Percentiles rank a stretch among this genome's conserved stretches.
phyloP scores from a whole-genome alignment of 2,329 filamentous ascomycete genomes.

The Chrysosporium keratinophilum region DNA sequence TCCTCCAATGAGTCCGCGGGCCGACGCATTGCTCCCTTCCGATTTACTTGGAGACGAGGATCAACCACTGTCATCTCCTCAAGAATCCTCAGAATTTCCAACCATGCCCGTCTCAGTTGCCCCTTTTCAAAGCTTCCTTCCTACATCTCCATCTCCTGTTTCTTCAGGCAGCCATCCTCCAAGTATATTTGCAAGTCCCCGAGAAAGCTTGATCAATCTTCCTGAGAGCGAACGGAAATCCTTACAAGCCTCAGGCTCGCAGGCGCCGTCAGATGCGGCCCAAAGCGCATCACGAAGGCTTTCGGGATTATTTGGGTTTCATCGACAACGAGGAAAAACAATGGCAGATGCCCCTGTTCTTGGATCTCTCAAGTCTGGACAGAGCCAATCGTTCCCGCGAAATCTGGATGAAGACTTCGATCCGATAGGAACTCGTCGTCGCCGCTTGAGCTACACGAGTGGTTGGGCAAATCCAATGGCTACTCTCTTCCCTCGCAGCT shows the following conservation, averaged over 20 bases:
- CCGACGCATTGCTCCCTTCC: slow-evolving; percentile 51
- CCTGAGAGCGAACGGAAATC: slow-evolving; percentile 29
- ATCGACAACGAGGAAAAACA: slow-evolving; percentile 53
- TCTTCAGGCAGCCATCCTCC: slow-evolving; percentile 37
- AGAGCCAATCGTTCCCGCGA: slow-evolving; percentile 55
- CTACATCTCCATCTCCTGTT: slow-evolving; percentile 35
- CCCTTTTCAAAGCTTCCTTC: slow-evolving; percentile 27
- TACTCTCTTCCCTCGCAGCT: slow-evolving; percentile 36
- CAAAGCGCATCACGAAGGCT: slow-evolving; percentile 45
- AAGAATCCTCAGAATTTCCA: slow-evolving; percentile 13
- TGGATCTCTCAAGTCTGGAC: slow-evolving; percentile 48
- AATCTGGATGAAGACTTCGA: slow-evolving; percentile 44
- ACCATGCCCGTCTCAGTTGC: slow-evolving; percentile 17
- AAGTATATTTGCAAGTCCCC: slow-evolving; percentile 39
- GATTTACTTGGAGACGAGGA: slow-evolving; percentile 50
- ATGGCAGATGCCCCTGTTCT: slow-evolving; percentile 47
- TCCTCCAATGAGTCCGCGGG: slow-evolving; percentile 54
- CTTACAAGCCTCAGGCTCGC: slow-evolving; percentile 11
- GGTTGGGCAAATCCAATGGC: slow-evolving; percentile 45
- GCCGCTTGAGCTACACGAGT: slow-evolving; percentile 48
- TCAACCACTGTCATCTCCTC: slow-evolving; percentile 17
- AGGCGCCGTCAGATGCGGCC: slow-evolving; percentile 28
- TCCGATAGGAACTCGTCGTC: slow-evolving; percentile 39
- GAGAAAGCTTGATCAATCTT: slow-evolving; percentile 31
- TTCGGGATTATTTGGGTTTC: slow-evolving; percentile 47